These are phyloP conservation scores for Sordariomycetes sp. DNA, from an alignment of 2,329 filamentous ascomycete species.

Conservation along the genomic window DNA sequence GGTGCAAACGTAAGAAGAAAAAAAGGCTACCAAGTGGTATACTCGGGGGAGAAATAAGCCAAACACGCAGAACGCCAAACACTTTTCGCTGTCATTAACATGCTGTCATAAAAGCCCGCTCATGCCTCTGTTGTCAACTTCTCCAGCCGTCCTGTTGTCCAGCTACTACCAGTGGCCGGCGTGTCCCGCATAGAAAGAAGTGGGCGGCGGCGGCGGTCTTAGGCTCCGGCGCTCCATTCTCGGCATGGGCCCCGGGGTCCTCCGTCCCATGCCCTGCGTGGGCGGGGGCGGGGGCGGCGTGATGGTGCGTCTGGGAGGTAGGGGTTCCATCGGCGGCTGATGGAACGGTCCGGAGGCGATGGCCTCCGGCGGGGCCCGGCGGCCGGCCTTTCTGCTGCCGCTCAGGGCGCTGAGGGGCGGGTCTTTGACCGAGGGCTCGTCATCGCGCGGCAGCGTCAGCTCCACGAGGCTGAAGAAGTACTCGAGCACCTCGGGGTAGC, in stretches of 20 bases:
- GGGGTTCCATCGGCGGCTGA: constrained; percentile 10
- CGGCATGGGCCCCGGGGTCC: constrained; percentile 21
- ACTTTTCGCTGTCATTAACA: not conserved
- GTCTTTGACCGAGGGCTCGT: constrained; percentile 47
- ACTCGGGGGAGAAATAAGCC: not conserved
- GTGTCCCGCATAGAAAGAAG: constrained; percentile 3
- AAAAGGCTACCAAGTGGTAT: not conserved
- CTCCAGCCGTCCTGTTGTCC: not conserved
- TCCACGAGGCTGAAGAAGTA: constrained; percentile 68
- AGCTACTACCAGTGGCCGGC: not conserved
- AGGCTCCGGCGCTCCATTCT: constrained; percentile 6
- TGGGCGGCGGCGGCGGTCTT: constrained; percentile 6
- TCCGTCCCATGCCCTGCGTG: constrained; percentile 18
- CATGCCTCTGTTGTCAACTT: not conserved
- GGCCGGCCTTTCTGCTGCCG: constrained; percentile 33
- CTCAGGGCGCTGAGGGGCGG: constrained; percentile 46
- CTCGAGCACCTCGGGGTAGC: constrained; percentile 72
- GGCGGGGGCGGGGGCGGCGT: constrained; percentile 23
- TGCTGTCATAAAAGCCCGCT: not conserved
- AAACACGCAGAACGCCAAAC: not conserved
- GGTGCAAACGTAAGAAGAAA: too few species aligned
- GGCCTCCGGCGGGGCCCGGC: constrained; percentile 22
- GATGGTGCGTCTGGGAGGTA: constrained; percentile 15
- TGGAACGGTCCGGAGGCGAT: constrained; percentile 24
- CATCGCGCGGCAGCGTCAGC: constrained; percentile 52